A percentile compares a stretch with the other conserved stretches of the same genome.
phyloP scores from a whole-genome alignment of 1,284 basidiomycete species.

The Xanthoconium separans region DNA sequence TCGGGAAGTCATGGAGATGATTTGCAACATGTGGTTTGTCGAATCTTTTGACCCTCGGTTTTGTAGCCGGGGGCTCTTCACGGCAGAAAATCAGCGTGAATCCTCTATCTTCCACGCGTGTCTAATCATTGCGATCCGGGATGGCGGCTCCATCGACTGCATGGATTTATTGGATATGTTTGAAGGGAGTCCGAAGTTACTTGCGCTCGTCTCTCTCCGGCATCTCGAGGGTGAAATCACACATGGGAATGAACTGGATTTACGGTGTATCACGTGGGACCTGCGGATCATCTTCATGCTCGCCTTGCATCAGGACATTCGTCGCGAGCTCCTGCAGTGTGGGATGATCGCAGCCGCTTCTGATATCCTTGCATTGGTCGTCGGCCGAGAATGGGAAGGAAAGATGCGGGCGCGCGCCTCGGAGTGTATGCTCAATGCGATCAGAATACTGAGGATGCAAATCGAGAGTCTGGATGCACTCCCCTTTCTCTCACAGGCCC shows the following conservation, averaged over 20 bases:
- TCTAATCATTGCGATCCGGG: constrained; percentile 28
- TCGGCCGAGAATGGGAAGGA: constrained; percentile 16
- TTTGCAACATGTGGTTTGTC: constrained; percentile 30
- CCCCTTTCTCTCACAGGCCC: constrained; percentile 28
- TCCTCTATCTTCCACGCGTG: constrained; percentile 28
- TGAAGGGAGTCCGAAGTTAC: constrained; percentile 12
- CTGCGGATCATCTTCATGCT: constrained; percentile 25
- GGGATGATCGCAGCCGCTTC: constrained; percentile 24
- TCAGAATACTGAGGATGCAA: constrained; percentile 16
- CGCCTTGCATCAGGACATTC: constrained; percentile 20
- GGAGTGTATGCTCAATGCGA: constrained; percentile 23
- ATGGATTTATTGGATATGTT: constrained; percentile 24
- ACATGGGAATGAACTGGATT: constrained; percentile 14
- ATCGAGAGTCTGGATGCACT: constrained; percentile 26
- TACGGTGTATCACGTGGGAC: constrained; percentile 30
- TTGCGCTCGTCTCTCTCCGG: constrained; percentile 23
- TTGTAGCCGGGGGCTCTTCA: constrained; percentile 20
- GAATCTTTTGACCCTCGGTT: constrained; percentile 24
- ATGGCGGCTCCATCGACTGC: constrained; percentile 18
- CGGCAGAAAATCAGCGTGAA: constrained; percentile 28
- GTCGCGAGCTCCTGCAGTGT: constrained; percentile 19
- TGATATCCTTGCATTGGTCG: constrained; percentile 20
- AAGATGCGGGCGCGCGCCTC: constrained; percentile 13
- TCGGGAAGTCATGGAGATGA: constrained; percentile 27
- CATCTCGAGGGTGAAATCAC: constrained; percentile 28